Percentiles rank a stretch among this genome's conserved stretches.
Conservation (phyloP, 139 green algal genomes). For the Ettlia oleoabundans region DNA sequence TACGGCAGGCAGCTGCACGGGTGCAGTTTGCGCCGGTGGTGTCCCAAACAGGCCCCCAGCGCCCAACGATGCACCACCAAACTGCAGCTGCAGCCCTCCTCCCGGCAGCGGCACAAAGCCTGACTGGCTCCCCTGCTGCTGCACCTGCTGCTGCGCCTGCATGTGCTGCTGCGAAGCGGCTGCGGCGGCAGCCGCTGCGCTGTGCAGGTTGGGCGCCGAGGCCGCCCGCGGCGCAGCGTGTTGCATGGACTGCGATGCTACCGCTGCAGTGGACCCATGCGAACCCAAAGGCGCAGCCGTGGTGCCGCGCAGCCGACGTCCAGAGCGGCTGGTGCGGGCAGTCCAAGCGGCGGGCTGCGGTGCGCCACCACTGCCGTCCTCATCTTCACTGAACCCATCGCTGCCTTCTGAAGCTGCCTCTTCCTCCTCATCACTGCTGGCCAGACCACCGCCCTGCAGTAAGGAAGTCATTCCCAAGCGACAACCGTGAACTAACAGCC, state of each 20-base stretch:
- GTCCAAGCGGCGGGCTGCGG: background rate
- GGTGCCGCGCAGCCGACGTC: conserved; percentile 16
- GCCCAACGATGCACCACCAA: background rate
- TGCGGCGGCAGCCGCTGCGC: background rate
- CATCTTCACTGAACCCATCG: background rate
- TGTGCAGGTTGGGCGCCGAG: background rate
- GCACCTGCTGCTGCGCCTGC: background rate
- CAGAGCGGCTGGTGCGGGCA: conserved; percentile 28
- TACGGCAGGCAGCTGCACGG: conserved; percentile 11
- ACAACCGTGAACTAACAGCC: background rate
- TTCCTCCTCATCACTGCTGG: background rate
- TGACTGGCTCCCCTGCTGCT: background rate
- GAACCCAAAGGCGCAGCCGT: background rate
- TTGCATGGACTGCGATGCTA: too few species aligned
- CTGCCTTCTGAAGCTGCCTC: conserved; percentile 1
- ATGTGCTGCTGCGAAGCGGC: background rate
- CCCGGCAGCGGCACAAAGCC: conserved; percentile 12
- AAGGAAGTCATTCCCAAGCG: background rate
- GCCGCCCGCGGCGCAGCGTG: background rate
- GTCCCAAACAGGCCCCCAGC: background rate
- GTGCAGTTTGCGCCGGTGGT: conserved; percentile 8
- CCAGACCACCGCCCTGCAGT: background rate
- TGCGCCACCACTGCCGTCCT: conserved; percentile 26
- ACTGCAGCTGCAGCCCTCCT: conserved; percentile 33
- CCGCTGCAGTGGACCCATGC: too few species aligned